Conservation (phyloP, 1,284 basidiomycete genomes). For the Phellopilus nigrolimitatus region DNA sequence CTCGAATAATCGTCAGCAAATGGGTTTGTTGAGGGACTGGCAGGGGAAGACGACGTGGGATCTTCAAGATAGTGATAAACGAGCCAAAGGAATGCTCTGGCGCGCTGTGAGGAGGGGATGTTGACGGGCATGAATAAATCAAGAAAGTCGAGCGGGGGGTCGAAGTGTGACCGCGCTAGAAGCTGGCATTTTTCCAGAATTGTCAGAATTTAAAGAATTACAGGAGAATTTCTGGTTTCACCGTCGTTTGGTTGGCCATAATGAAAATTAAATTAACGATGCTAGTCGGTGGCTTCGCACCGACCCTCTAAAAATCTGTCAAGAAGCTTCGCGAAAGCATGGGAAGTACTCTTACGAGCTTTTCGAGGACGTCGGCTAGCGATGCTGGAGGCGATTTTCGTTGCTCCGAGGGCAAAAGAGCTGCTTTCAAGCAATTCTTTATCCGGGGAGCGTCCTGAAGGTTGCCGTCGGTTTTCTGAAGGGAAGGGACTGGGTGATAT, state of each 20-base stretch:
- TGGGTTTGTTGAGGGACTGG: constrained; percentile 33
- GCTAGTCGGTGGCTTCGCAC: constrained; percentile 53
- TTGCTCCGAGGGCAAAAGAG: constrained; percentile 38
- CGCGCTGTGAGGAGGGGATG: constrained; percentile 66
- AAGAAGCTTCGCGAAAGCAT: constrained; percentile 21
- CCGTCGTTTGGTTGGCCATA: constrained; percentile 49
- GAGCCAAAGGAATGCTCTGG: constrained; percentile 60
- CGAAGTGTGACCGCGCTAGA: constrained; percentile 68
- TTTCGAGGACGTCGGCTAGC: constrained; percentile 42
- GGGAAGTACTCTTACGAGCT: constrained; percentile 35
- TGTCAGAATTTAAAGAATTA: neutral
- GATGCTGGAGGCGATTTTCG: constrained; percentile 42
- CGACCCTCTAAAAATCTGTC: constrained; percentile 36
- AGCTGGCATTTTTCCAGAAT: constrained; percentile 39
- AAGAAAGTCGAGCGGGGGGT: constrained; percentile 67
- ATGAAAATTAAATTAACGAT: constrained; percentile 59
- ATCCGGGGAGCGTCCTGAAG: constrained; percentile 70
- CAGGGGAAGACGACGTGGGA: constrained; percentile 16
- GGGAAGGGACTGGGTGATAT: constrained; percentile 65
- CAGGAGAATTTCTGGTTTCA: constrained; percentile 29
- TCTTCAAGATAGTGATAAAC: constrained; percentile 48
- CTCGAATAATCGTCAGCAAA: constrained; percentile 40
- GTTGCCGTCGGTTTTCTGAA: constrained; percentile 61
- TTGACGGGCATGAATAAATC: constrained; percentile 77
- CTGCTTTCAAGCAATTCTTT: constrained; percentile 71